These are phyloP conservation scores for Colletotrichum orbiculare DNA, from an alignment of 2,329 filamentous ascomycete species.

Conservation along the genomic window DNA sequence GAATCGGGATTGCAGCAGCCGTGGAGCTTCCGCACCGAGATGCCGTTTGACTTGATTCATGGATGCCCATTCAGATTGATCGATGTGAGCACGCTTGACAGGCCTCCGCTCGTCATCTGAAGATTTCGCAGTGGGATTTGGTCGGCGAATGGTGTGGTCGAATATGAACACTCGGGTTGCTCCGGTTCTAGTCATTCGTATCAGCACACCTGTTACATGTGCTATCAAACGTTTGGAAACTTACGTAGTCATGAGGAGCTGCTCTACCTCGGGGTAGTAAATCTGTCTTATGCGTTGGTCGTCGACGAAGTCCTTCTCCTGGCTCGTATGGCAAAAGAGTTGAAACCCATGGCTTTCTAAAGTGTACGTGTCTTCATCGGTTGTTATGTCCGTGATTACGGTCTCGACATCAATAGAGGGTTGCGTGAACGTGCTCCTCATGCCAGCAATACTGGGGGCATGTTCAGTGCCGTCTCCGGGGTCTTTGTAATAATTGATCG, in stretches of 20 bases:
- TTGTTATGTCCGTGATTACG: constrained; percentile 53
- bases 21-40: constrained; percentile 20
- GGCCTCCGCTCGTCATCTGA: constrained; percentile 43
- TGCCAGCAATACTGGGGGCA: constrained; percentile 30
- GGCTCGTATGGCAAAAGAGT: constrained; percentile 45
- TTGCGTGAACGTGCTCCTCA: constrained; percentile 13
- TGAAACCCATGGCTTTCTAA: constrained; percentile 57
- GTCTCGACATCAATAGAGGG: constrained; percentile 9
- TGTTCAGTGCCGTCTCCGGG: constrained; percentile 24
- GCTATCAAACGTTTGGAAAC: constrained; percentile 37
- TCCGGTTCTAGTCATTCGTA: constrained; percentile 57
- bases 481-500: constrained; percentile 29
- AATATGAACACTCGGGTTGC: constrained; percentile 68
- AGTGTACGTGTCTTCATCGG: constrained; percentile 51
- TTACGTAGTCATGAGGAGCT: constrained; percentile 50
- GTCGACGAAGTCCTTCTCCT: constrained; percentile 54
- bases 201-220: neutral
- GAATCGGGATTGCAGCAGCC: constrained; percentile 15
- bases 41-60: constrained; percentile 36
- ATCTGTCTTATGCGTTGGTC: constrained; percentile 68
- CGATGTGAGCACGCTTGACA: constrained; percentile 59
- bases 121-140: constrained; percentile 6
- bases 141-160: constrained; percentile 66
- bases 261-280: constrained; percentile 80
- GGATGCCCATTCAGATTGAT: constrained; percentile 46